Percentiles rank a stretch among this genome's conserved stretches.
Conservation (phyloP, 1,284 basidiomycete genomes). For the Takashimella koratensis region DNA sequence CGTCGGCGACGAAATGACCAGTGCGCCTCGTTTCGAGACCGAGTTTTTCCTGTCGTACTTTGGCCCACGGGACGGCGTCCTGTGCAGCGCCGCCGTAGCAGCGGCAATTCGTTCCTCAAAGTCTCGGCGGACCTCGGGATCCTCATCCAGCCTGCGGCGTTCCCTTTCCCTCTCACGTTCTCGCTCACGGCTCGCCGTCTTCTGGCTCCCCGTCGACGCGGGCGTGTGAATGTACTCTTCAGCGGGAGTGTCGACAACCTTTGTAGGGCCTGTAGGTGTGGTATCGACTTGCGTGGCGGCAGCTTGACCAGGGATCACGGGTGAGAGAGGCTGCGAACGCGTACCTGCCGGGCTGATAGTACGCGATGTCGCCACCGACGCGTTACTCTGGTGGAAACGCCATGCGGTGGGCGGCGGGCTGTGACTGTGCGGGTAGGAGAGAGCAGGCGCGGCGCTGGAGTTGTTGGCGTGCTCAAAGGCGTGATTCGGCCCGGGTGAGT, state of each 20-base stretch:
- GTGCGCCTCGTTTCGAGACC: conserved; percentile 14
- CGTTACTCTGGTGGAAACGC: background rate
- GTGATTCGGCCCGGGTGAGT: background rate
- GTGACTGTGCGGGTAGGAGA: background rate
- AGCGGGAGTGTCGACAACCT: background rate
- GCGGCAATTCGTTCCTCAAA: conserved; percentile 44
- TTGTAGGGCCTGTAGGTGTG: background rate
- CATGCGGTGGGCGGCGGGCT: background rate
- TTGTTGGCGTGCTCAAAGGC: background rate
- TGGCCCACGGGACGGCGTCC: conserved; percentile 28
- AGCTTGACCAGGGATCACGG: background rate
- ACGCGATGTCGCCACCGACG: background rate
- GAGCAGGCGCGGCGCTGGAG: background rate
- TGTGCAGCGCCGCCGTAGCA: conserved; percentile 42
- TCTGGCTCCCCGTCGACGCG: background rate
- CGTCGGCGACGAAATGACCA: conserved; percentile 36
- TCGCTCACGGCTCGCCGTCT: background rate
- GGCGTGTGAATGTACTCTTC: background rate
- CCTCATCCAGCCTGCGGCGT: conserved; percentile 19
- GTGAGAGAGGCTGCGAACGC: background rate
- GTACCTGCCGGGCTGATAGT: background rate
- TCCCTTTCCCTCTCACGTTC: background rate
- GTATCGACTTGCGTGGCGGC: background rate
- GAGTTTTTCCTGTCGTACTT: conserved; percentile 10
- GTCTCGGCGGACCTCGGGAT: conserved; percentile 37